A percentile compares a stretch with the other conserved stretches of the same genome.
Evolutionary conservation across 1,284 basidiomycete species (phyloP).

Genomic region (Moniliella sp.): DNA sequence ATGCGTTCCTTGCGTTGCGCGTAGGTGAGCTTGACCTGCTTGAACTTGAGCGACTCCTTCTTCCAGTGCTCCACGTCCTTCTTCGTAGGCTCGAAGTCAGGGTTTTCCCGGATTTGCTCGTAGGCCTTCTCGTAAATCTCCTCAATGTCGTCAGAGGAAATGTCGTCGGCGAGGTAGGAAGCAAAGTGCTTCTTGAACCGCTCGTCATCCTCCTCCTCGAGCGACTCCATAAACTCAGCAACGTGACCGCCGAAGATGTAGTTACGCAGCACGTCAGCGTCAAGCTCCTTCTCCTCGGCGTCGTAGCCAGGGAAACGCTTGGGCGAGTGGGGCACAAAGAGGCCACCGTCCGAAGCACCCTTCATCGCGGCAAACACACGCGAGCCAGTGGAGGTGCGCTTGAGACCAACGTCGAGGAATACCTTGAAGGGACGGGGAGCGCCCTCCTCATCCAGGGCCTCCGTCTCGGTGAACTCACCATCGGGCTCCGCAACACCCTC

Average conservation of each 20-base stretch:
- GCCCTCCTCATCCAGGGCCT: constrained; percentile 69
- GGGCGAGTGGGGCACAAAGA: constrained; percentile 91
- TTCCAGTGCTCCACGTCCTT: constrained; percentile 75
- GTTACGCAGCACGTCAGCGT: constrained; percentile 81
- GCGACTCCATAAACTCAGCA: constrained; percentile 96
- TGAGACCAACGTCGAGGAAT: constrained; percentile 94
- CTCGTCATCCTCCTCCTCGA: constrained; percentile 99
- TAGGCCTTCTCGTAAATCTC: constrained; percentile 70
- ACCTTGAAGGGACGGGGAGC: constrained; percentile 93
- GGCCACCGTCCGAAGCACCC: constrained; percentile 91
- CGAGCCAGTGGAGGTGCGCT: constrained; percentile 88
- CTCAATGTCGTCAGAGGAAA: constrained; percentile 91
- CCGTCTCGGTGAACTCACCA: constrained; percentile 60
- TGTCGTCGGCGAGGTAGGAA: constrained; percentile 75
- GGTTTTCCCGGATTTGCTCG: constrained; percentile 76
- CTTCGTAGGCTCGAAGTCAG: constrained; percentile 68
- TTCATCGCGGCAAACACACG: constrained; percentile 98
- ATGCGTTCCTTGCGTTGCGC: constrained; percentile 41
- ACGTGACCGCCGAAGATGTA: constrained; percentile 97
- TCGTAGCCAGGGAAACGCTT: constrained; percentile 98
- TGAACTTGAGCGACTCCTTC: constrained; percentile 58
- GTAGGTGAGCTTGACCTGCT: constrained; percentile 49
- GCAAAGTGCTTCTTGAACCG: constrained; percentile 97
- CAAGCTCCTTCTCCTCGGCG: constrained; percentile 74
- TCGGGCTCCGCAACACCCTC: constrained; percentile 81